Percentiles rank a stretch among this genome's conserved stretches.
Conservation (phyloP, 2,329 filamentous ascomycete genomes). For the Aurifilum marmelostoma region DNA sequence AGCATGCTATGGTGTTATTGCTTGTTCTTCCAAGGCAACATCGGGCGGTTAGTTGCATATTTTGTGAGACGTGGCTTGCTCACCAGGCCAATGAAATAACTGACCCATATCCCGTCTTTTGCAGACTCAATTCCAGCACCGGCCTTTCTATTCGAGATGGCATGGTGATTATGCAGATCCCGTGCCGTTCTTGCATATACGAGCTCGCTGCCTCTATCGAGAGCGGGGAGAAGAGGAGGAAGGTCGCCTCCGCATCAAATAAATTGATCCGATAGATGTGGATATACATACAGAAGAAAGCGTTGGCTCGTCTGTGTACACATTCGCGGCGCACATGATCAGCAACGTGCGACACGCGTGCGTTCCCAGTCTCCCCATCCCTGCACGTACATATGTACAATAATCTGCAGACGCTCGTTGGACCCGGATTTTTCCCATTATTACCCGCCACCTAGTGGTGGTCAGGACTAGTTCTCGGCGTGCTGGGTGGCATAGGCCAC, state of each 20-base stretch:
- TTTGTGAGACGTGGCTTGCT: neutral
- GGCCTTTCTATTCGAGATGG: neutral
- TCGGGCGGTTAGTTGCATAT: too few relatives aligned
- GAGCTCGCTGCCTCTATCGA: too few relatives aligned
- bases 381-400: neutral
- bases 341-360: neutral
- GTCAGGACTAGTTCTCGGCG: constrained; percentile 13
- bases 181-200: too few relatives aligned
- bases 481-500: constrained; percentile 14
- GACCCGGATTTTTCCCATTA: neutral
- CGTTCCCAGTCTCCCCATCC: too few relatives aligned
- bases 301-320: neutral
- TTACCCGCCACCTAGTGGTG: neutral
- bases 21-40: too few relatives aligned
- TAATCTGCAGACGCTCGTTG: neutral
- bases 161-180: too few relatives aligned
- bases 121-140: neutral
- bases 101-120: neutral
- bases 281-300: neutral
- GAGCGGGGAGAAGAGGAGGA: neutral
- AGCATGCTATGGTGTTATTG: too few relatives aligned
- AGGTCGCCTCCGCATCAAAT: neutral
- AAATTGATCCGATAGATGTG: neutral
- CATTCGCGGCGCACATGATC: neutral
- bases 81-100: neutral